Base-by-base conservation (phyloP, 73 alveolate genomes). In the Tetrahymena elliotti region DNA sequence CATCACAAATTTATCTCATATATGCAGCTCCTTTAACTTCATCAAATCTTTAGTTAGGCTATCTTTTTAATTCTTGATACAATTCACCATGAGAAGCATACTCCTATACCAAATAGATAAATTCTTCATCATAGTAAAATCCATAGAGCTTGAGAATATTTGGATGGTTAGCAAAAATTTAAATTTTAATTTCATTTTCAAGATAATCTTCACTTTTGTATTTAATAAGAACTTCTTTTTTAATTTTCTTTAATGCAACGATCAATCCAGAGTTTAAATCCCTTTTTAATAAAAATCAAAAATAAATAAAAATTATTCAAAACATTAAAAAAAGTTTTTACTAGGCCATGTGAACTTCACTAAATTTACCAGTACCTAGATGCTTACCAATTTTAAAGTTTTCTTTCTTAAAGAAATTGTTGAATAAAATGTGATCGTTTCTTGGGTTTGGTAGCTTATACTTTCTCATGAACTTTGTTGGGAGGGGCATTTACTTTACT, bases 61-160 rank as follows among this genome's bases (percentile, higher is more conserved):
- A 83, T 36, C 95, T 94, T 53, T 97, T 93, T 38, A 97, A 96
- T 47, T 96, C 97, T 39, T 97, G 96, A 94, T 96, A 98, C 92
- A 98, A 96, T 94, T 98, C 99, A 8, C 99, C 99, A 38, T 98
- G 99, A 38, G 98, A 97, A 24, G 99, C 99, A 96, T 98, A 98
- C 95, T 98, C 99, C 35, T 98, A 94, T 31, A 98, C 98, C 68
- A 98, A 97, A 95, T 98, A 98, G 15, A 98, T 95, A 84, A 96
- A 98, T 93, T 98, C 97, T 83, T 97, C 96, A 96, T 98, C 99
- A 99, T 99, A 98, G 96, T 98, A 98, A 94, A 98, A 98, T 53
- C 99, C 99, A 97, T 97, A 98, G 88, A 98, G 88, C 94, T 98
- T 97, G 37, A 98, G 95, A 35, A 98, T 98, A 94, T 98, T 98